Evolutionary conservation across 2,329 filamentous ascomycete species (phyloP).

Genomic region (Ophiosphaerella korrae): DNA sequence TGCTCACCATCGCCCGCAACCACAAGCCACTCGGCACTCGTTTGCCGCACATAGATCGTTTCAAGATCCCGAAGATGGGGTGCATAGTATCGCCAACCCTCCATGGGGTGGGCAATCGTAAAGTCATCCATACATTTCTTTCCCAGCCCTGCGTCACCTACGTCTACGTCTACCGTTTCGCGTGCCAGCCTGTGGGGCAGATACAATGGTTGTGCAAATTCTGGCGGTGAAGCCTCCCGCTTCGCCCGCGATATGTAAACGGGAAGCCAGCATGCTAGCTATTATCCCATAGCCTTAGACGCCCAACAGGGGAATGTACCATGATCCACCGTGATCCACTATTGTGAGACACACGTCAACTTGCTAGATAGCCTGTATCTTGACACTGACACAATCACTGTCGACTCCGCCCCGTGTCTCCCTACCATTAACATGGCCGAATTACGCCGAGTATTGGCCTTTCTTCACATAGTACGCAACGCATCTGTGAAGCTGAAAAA

Average conservation of each 20-base stretch:
- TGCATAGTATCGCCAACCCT: conserved; percentile 11
- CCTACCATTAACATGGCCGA: neutral
- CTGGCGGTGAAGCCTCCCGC: conserved; percentile 34
- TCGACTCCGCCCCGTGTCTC: too few species aligned
- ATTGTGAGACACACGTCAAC: too few species aligned
- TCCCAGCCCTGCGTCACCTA: conserved; percentile 11
- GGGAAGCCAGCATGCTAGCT: neutral
- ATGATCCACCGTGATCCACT: too few species aligned
- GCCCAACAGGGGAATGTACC: too few species aligned
- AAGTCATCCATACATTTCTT: conserved; percentile 12
- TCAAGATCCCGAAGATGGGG: conserved; percentile 32
- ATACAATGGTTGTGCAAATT: conserved; percentile 36
- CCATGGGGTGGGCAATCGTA: conserved; percentile 16
- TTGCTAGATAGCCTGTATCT: too few species aligned
- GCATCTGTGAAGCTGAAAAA: neutral
- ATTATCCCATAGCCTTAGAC: too few species aligned
- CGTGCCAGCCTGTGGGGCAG: conserved; percentile 19
- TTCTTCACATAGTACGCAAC: neutral
- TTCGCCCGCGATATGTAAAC: neutral
- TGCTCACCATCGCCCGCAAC: conserved; percentile 7
- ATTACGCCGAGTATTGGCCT: neutral
- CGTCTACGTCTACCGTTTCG: conserved; percentile 21
- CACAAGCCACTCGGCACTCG: conserved; percentile 9
- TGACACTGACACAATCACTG: too few species aligned
- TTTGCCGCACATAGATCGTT: conserved; percentile 25